Base-by-base conservation (phyloP, 2,329 filamentous ascomycete species). In the Spiromastix sp. region DNA sequence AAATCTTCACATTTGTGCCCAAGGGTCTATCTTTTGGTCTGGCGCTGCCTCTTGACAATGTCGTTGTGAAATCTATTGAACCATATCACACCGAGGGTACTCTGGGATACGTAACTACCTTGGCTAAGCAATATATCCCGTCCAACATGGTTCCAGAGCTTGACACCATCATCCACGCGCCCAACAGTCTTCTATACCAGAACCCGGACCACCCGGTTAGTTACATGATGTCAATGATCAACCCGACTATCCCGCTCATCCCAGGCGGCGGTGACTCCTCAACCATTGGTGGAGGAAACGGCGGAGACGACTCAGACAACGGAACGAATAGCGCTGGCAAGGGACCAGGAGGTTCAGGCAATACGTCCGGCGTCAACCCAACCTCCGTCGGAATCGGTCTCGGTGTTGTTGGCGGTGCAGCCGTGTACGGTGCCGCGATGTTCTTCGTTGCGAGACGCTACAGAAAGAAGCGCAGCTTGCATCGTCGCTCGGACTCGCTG, bases 351-450 rank as follows among this genome's bases (percentile, higher is more conserved):
- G 68, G 72, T 37, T 65, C 64, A 30, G 60, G 59, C 48, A 53
- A 45, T 39, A 51, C 54, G 16, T 55, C 55, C 32, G 47, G 54
- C 22, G 55, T 63, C 26, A 55, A 54, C 34, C 50, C 57, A 20
- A 65, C 58, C 57, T 79, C 67, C 50, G 74, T 66, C 44, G 74
- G 62, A 51, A 82, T 94, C 50, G 84, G 81, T 38, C 70, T 85
- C 15, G 85, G 84, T 49, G 81, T 84, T 17, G 75, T 87, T 20
- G 73, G 74, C 28, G 79, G 86, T 51, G 85, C 84, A 27, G 81
- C 79, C 33, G 79, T 85, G n/a, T 94, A 94, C 48, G 87, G 86
- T 52, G 84, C 82, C 9, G 86, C 85, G 57, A 94, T 95, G 87
- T 89, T 94, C 66, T 79, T 91, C 51, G 77, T 94, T 46, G 87